Evolutionary conservation across 352 stramenopile genomes (phyloP).

Genomic region (Phytophthora hibernalis): DNA sequence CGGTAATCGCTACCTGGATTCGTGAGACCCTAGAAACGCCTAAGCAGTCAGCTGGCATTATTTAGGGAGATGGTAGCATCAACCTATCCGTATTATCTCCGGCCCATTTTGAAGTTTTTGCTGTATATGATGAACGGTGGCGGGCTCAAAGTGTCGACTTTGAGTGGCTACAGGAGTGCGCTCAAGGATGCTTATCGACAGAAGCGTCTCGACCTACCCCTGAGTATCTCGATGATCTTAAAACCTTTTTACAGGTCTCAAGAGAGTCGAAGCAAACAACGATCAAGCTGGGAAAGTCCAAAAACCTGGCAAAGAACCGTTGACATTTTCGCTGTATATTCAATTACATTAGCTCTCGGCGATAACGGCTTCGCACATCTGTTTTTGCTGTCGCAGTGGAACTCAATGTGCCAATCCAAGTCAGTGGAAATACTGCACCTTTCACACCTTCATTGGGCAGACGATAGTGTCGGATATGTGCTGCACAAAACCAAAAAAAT

Average conservation of each 20-base stretch:
- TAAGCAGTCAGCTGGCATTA: not conserved
- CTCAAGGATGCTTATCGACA: conserved; percentile 16
- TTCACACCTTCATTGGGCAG: no score
- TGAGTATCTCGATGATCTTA: conserved; percentile 12
- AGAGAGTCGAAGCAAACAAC: conserved; percentile 11
- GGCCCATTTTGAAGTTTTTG: conserved; percentile 16
- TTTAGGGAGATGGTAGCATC: not conserved
- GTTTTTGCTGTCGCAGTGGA: no score
- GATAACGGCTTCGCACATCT: no score
- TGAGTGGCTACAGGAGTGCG: conserved; percentile 19
- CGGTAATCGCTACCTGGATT: conserved; percentile 9
- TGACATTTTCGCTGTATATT: no score
- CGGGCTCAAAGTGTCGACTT: conserved; percentile 5
- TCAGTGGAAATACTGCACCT: no score
- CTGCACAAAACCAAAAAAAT: not conserved
- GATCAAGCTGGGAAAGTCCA: conserved; percentile 12
- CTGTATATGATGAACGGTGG: conserved; percentile 15
- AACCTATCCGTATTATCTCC: conserved; percentile 6
- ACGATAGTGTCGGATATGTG: no score
- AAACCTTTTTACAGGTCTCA: conserved; percentile 17
- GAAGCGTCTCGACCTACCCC: not conserved
- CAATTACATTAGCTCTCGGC: no score
- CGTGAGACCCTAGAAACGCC: not conserved
- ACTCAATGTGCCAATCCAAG: no score
- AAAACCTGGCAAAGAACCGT: no score